Evolutionary conservation across 2,329 filamentous ascomycete species (phyloP).

Genomic region (Pseudocercospora ulei): DNA sequence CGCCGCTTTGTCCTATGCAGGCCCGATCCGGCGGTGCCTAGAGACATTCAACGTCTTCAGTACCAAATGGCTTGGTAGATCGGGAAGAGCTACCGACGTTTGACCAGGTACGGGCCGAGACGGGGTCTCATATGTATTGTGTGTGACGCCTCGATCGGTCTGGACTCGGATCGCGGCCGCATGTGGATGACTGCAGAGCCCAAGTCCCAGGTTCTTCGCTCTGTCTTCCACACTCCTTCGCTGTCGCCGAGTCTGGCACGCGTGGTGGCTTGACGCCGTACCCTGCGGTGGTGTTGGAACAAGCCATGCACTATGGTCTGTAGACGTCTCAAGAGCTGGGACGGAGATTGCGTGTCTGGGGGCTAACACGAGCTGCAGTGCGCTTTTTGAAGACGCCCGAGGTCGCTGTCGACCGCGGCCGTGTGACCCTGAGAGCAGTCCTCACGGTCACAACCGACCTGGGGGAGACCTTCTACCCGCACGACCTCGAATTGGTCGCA

Average conservation of each 20-base stretch:
- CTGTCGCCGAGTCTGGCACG: background rate
- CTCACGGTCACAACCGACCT: slow-evolving; percentile 61
- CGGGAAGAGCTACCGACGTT: too few relatives aligned
- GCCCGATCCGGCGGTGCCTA: too few relatives aligned
- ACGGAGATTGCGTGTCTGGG: background rate
- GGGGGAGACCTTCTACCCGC: slow-evolving; percentile 53
- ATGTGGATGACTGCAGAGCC: too few relatives aligned
- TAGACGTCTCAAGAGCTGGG: too few relatives aligned
- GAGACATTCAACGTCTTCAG: too few relatives aligned
- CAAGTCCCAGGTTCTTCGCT: too few relatives aligned
- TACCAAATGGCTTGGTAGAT: too few relatives aligned
- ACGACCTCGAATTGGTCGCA: slow-evolving; percentile 39
- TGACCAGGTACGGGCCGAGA: too few relatives aligned
- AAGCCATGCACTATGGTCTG: slow-evolving; percentile 13
- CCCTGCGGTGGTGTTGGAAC: background rate
- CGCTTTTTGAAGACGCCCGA: slow-evolving; percentile 58
- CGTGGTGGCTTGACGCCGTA: slow-evolving; percentile 10
- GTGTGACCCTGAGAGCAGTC: slow-evolving; percentile 42
- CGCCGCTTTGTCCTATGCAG: too few relatives aligned
- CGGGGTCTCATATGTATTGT: too few relatives aligned
- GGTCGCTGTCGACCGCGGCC: slow-evolving; percentile 36
- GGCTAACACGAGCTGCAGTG: slow-evolving; percentile 32
- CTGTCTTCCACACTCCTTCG: background rate
- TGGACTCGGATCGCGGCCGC: too few relatives aligned
- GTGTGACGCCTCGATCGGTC: too few relatives aligned